phyloP scores from a whole-genome alignment of 768 basidiomycete species.

The Auriscalpium vulgare region DNA sequence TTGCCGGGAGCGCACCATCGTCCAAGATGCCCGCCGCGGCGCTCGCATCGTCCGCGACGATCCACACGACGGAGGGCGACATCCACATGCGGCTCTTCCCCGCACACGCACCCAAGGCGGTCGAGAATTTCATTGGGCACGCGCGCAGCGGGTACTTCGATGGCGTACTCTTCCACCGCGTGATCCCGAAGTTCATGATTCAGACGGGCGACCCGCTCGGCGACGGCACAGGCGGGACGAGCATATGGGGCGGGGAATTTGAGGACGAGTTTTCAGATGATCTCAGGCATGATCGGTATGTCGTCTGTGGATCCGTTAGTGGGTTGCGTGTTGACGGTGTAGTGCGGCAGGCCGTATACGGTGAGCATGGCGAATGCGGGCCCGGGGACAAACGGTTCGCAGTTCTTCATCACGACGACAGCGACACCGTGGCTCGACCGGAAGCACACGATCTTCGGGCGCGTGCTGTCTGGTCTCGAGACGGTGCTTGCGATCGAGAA shows the following conservation, averaged over 20 bases:
- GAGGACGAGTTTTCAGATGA: constrained; percentile 92
- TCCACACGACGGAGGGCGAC: constrained; percentile 94
- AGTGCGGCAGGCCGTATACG: constrained; percentile 69
- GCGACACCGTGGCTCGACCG: constrained; percentile 91
- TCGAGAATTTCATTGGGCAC: constrained; percentile 97
- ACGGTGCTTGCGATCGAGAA: constrained; percentile 90
- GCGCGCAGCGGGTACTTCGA: constrained; percentile 88
- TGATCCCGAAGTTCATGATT: constrained; percentile 98
- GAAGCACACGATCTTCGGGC: constrained; percentile 90
- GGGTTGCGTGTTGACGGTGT: too few relatives aligned
- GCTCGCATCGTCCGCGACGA: constrained; percentile 72
- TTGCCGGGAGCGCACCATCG: constrained; percentile 56
- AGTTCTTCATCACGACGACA: constrained; percentile 97
- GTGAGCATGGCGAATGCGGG: constrained; percentile 95
- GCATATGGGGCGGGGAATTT: constrained; percentile 86
- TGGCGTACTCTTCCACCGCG: constrained; percentile 90
- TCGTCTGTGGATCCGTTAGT: not conserved
- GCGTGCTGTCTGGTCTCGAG: constrained; percentile 80
- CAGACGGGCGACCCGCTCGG: constrained; percentile 95
- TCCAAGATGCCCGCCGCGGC: constrained; percentile 53
- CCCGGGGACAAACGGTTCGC: constrained; percentile 85
- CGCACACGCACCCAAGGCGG: constrained; percentile 85
- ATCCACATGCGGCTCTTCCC: constrained; percentile 88
- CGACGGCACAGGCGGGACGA: constrained; percentile 86
- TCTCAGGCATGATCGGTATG: constrained; percentile 82